Percentiles rank a stretch among this genome's conserved stretches.
These are phyloP conservation scores for Physcomitrellopsis africana DNA, from an alignment of 225 moss, liverwort and hornwort genomes.

Conservation along the genomic window DNA sequence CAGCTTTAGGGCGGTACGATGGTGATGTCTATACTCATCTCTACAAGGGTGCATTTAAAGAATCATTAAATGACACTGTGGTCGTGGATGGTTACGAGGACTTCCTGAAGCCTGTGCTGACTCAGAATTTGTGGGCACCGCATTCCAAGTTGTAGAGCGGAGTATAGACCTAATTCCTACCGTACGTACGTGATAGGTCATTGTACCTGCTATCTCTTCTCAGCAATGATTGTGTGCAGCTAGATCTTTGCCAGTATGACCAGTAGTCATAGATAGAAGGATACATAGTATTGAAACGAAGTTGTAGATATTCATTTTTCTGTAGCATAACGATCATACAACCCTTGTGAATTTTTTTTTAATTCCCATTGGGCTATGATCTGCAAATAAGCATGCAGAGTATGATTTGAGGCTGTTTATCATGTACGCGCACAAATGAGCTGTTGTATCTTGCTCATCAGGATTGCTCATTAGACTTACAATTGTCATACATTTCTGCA, in stretches of 20 bases:
- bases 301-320: constrained; percentile 16
- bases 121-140: constrained; percentile 62
- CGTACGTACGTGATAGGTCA: constrained; percentile 17
- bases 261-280: constrained; percentile 23
- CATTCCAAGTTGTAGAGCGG: constrained; percentile 57
- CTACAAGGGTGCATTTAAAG: constrained; percentile 79
- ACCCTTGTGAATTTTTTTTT: constrained; percentile 23
- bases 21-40: constrained; percentile 95
- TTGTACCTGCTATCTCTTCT: constrained; percentile 18
- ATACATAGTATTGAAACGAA: background rate
- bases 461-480: background rate
- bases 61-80: constrained; percentile 64
- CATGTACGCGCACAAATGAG: constrained; percentile 16
- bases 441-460: constrained; percentile 13
- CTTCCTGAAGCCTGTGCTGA: constrained; percentile 79
- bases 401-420: constrained; percentile 1
- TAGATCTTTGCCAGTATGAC: constrained; percentile 23
- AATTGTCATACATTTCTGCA: constrained; percentile 1
- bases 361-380: constrained; percentile 8
- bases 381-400: constrained; percentile 19
- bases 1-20: constrained; percentile 90
- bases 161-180: constrained; percentile 23
- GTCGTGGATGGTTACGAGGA: constrained; percentile 88
- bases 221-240: constrained; percentile 12
- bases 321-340: constrained; percentile 19